A percentile compares a stretch with the other conserved stretches of the same genome.
Evolutionary conservation across 345 rosid species (phyloP).

Genomic region (Eutrema yunnanense): DNA sequence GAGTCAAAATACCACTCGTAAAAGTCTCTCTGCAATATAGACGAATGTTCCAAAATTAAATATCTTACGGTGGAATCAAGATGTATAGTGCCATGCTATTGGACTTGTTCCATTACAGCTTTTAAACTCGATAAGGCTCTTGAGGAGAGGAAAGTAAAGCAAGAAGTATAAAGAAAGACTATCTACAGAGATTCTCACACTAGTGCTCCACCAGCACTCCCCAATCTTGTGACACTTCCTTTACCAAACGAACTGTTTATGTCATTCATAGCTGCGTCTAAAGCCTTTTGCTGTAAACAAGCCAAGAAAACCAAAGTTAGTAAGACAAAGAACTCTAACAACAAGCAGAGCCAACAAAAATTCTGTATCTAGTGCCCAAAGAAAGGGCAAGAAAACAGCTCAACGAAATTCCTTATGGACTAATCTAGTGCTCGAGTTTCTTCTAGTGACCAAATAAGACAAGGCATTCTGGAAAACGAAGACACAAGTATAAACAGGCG

Average conservation of each 20-base stretch:
- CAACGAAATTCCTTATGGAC: not conserved
- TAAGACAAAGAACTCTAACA: not conserved
- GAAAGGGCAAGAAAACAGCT: not conserved
- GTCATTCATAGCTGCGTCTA: constrained; percentile 94
- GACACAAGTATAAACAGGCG: not conserved
- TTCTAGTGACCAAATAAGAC: not conserved
- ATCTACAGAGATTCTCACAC: constrained; percentile 51
- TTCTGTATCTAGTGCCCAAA: not conserved
- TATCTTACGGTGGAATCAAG: not conserved
- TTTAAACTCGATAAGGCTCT: not conserved
- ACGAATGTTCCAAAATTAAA: not conserved
- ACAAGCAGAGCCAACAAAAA: not conserved
- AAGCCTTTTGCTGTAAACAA: constrained; percentile 72
- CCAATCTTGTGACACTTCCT: constrained; percentile 94
- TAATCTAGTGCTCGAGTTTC: not conserved
- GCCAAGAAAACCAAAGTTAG: not conserved
- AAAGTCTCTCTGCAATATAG: constrained; percentile 67
- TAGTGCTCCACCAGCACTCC: constrained; percentile 90
- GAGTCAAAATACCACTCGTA: constrained; percentile 85
- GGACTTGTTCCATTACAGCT: not conserved
- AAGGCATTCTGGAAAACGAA: not conserved
- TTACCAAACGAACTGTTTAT: constrained; percentile 86
- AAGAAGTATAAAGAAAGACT: not conserved
- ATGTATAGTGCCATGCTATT: not conserved
- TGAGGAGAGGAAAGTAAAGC: not conserved